Percentiles rank a stretch among this genome's conserved stretches.
Conservation (phyloP, 73 alveolate genomes). For the Effrenium voratum region DNA sequence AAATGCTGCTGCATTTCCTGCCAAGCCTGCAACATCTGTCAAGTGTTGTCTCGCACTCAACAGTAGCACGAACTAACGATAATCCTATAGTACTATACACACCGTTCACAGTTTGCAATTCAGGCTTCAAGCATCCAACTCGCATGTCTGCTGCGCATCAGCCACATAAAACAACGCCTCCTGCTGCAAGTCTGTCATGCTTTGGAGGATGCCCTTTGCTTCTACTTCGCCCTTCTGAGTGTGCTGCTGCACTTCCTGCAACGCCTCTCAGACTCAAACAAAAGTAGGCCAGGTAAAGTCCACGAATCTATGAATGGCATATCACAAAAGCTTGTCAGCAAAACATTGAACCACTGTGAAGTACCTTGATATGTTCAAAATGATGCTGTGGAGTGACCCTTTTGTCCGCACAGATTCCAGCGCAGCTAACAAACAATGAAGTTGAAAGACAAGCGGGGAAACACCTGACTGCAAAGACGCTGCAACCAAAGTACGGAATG, state of each 20-base stretch:
- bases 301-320: not conserved
- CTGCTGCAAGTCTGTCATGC: not conserved
- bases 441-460: too few species aligned
- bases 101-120: not conserved
- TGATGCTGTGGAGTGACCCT: too few species aligned
- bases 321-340: too few species aligned
- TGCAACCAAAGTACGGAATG: too few species aligned
- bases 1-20: too few species aligned
- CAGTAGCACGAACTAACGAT: not conserved
- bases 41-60: too few species aligned
- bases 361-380: too few species aligned
- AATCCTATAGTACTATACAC: not conserved
- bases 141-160: not conserved
- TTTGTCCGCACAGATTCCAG: too few species aligned
- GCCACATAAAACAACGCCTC: not conserved
- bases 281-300: not conserved
- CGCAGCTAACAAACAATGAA: too few species aligned
- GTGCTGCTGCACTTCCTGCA: slow-evolving; percentile 21
- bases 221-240: not conserved
- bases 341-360: too few species aligned
- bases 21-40: too few species aligned
- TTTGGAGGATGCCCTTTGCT: not conserved
- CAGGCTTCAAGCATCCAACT: not conserved
- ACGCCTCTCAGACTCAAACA: not conserved
- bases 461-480: too few species aligned